These are phyloP conservation scores for Ormosia emarginata DNA, from an alignment of 306 rosid genomes.

Conservation along the genomic window DNA sequence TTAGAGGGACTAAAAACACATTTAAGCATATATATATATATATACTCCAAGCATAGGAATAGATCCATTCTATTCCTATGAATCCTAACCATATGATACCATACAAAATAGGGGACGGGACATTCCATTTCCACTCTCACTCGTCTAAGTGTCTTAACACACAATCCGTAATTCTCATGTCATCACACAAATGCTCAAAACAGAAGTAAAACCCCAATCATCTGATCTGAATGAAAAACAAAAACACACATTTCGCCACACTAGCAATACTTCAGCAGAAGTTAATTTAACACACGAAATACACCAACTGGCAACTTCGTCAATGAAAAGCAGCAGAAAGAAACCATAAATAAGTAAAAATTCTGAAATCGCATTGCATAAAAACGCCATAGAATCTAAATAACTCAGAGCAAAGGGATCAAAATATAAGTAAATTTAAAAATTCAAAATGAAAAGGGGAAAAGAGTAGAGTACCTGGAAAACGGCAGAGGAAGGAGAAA, in stretches of 20 bases:
- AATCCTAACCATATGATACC: not conserved
- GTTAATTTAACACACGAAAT: not conserved
- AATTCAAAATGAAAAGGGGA: not conserved
- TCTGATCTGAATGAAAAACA: not conserved
- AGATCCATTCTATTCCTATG: not conserved
- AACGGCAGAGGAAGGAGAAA: slow-evolving; percentile 60
- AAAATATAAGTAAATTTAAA: not conserved
- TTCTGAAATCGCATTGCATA: not conserved
- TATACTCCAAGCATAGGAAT: not conserved
- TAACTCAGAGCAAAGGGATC: not conserved
- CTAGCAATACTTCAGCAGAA: not conserved
- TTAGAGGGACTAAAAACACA: no score
- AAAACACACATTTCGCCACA: not conserved
- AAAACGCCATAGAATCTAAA: not conserved
- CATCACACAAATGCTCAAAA: not conserved
- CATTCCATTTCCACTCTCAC: not conserved
- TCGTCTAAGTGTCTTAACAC: no score
- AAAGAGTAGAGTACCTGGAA: slow-evolving; percentile 46
- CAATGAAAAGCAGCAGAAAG: not conserved
- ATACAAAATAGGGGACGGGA: not conserved
- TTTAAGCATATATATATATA: no score
- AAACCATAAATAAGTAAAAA: not conserved
- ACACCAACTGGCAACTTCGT: not conserved
- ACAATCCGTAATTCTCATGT: not conserved
- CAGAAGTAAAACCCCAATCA: not conserved